Evolutionary conservation across 1,284 basidiomycete species (phyloP).

Genomic region (Leccinum fuscescens): DNA sequence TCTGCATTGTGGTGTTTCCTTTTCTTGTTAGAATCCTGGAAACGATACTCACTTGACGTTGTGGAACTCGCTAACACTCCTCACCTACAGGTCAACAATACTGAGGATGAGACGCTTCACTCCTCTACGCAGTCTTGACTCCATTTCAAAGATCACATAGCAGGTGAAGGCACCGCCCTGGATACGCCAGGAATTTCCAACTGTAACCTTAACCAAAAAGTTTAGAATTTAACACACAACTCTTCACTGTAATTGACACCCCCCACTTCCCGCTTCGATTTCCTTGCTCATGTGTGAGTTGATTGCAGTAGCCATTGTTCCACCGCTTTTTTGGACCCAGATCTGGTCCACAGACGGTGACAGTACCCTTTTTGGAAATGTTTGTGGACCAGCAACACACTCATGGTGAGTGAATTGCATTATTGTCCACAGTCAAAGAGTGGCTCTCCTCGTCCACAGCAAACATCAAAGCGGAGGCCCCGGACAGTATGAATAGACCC

Average conservation of each 20-base stretch:
- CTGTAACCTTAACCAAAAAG: neutral
- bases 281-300: neutral
- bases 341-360: conserved; percentile 14
- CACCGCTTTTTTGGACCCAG: neutral
- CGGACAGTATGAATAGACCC: conserved; percentile 13
- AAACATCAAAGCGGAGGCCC: conserved; percentile 9
- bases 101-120: neutral
- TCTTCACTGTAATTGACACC: neutral
- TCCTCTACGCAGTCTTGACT: too few species aligned
- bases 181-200: neutral
- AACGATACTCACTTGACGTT: neutral
- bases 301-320: conserved; percentile 7
- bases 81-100: neutral
- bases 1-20: neutral
- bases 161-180: too few species aligned
- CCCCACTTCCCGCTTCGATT: neutral
- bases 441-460: conserved; percentile 1
- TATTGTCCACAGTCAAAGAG: conserved; percentile 8
- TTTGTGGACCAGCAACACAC: conserved; percentile 5
- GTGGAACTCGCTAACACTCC: neutral
- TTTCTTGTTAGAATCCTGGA: neutral
- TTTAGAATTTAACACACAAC: neutral
- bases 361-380: neutral
- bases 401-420: conserved; percentile 2
- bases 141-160: neutral